Percentiles rank a stretch among this genome's conserved stretches.
Evolutionary conservation across 2,329 filamentous ascomycete genomes (phyloP).

Genomic region (Drechslerella dactyloides): DNA sequence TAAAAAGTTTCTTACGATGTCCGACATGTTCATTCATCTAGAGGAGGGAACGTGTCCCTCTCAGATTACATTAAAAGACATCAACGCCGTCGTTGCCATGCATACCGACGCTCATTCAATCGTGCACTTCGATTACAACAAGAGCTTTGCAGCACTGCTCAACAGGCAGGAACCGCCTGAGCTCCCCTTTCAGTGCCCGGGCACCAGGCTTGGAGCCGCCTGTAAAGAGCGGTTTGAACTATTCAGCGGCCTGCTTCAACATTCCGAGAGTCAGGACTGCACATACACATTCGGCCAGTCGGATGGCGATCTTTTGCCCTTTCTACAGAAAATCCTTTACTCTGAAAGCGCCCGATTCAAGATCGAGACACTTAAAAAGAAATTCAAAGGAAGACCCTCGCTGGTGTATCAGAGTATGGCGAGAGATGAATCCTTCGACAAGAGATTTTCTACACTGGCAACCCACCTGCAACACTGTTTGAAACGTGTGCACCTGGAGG

Average conservation of each 20-base stretch:
- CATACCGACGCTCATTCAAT: neutral
- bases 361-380: neutral
- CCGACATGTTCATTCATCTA: conserved; percentile 13
- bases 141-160: neutral
- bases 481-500: too few relatives aligned
- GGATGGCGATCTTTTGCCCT: neutral
- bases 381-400: neutral
- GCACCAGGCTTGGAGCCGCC: neutral
- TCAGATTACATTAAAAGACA: neutral
- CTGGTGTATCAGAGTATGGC: too few relatives aligned
- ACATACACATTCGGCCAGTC: neutral
- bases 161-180: neutral
- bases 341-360: neutral
- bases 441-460: too few relatives aligned
- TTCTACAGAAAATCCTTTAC: neutral
- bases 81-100: conserved; percentile 2
- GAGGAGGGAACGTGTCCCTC: conserved; percentile 6
- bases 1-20: conserved; percentile 2
- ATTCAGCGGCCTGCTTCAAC: conserved; percentile 5
- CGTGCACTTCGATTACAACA: neutral
- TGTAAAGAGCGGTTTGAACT: neutral
- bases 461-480: too few relatives aligned
- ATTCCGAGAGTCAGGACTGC: conserved; percentile 9
- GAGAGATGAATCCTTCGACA: too few relatives aligned
- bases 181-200: neutral